These are phyloP conservation scores for Sporodiniella umbellata DNA, from an alignment of 371 early-diverging fungal species.

Conservation along the genomic window DNA sequence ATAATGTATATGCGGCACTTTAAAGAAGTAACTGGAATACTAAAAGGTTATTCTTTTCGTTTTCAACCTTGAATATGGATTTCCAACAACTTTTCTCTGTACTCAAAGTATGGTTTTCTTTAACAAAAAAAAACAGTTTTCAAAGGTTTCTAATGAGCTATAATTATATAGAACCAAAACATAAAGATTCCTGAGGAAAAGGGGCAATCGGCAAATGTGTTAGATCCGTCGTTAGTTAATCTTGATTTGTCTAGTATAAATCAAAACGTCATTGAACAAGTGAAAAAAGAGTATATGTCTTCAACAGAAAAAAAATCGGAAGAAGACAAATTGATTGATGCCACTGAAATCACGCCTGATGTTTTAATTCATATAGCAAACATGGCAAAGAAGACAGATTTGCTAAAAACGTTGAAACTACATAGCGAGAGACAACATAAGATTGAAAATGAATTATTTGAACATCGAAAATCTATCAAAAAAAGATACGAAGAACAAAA, in stretches of 20 bases:
- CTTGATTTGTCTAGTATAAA: conserved; percentile 29
- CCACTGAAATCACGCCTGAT: conserved; percentile 35
- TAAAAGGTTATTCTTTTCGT: too few species aligned
- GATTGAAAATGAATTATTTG: conserved; percentile 32
- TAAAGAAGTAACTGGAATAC: too few species aligned
- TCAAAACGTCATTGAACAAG: conserved; percentile 35
- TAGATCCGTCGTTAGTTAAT: conserved; percentile 6
- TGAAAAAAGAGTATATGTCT: conserved; percentile 32
- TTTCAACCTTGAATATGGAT: too few species aligned
- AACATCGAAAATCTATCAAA: conserved; percentile 25
- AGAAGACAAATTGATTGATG: conserved; percentile 16
- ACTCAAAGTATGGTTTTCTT: conserved; percentile 3
- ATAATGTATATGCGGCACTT: too few species aligned
- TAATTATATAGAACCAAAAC: conserved; percentile 11
- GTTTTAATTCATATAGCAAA: conserved; percentile 28
- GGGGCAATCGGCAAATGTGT: neutral
- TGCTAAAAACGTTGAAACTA: conserved; percentile 23
- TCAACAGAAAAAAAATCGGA: conserved; percentile 5
- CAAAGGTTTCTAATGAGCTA: neutral
- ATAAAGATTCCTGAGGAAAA: conserved; percentile 1
- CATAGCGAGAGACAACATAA: conserved; percentile 31
- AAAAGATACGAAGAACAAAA: conserved; percentile 22
- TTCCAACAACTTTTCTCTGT: conserved; percentile 7
- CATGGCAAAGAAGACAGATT: conserved; percentile 33
- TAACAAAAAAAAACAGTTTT: too few species aligned